Evolutionary conservation across 2,329 filamentous ascomycete genomes (phyloP).

Genomic region (Paracoccidioides brasiliensis): DNA sequence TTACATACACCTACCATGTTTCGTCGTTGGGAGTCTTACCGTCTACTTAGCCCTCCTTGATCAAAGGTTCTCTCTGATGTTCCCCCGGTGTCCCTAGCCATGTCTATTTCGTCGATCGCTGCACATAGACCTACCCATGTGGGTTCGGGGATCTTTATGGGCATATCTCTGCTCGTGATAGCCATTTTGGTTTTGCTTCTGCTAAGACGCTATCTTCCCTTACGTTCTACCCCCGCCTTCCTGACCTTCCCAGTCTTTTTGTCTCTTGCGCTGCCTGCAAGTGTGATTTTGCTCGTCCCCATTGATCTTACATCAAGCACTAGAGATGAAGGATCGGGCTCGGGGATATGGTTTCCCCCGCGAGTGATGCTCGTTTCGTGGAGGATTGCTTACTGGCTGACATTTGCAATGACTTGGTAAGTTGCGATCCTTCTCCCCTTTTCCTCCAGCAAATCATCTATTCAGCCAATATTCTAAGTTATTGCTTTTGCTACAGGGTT

Average conservation of each 20-base stretch:
- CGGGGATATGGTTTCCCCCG: slow-evolving; percentile 78
- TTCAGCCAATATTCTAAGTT: slow-evolving; percentile 5
- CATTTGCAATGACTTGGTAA: slow-evolving; percentile 86
- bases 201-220: slow-evolving; percentile 75
- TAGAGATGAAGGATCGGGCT: slow-evolving; percentile 54
- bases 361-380: slow-evolving; percentile 71
- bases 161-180: slow-evolving; percentile 58
- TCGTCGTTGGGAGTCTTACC: background rate
- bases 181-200: slow-evolving; percentile 68
- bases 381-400: slow-evolving; percentile 95
- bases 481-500: slow-evolving; percentile 42
- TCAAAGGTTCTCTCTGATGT: background rate
- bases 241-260: slow-evolving; percentile 88
- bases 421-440: slow-evolving; percentile 11
- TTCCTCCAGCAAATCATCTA: background rate
- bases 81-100: slow-evolving; percentile 7
- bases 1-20: background rate
- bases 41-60: background rate
- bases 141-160: slow-evolving; percentile 66
- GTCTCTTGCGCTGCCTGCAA: slow-evolving; percentile 82
- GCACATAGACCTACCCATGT: slow-evolving; percentile 40
- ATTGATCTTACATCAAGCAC: slow-evolving; percentile 88
- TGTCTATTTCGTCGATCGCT: slow-evolving; percentile 9
- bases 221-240: slow-evolving; percentile 82
- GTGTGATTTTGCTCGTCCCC: slow-evolving; percentile 81